A percentile compares a stretch with the other conserved stretches of the same genome.
phyloP scores from a whole-genome alignment of 2,329 filamentous ascomycete genomes.

The Fusarium drepaniforme region DNA sequence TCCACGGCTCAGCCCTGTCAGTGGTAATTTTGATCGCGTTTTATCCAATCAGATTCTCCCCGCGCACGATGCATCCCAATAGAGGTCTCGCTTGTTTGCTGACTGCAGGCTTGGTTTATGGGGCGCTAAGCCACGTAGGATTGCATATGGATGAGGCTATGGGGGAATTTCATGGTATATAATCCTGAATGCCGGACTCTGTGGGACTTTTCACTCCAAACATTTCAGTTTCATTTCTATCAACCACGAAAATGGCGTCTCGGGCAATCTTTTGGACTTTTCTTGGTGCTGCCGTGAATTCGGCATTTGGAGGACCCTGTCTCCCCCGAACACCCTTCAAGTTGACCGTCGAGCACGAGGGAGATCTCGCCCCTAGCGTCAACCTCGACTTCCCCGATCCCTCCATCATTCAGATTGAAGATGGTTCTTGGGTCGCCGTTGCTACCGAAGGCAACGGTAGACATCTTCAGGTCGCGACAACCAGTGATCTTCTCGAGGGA shows the following conservation, averaged over 20 bases:
- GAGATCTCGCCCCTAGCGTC: neutral
- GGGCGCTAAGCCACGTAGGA: neutral
- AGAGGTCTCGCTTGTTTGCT: neutral
- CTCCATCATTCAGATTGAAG: slow-evolving; percentile 7
- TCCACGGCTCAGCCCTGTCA: neutral
- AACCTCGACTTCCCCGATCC: slow-evolving; percentile 24
- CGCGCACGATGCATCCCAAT: neutral
- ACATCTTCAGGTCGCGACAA: slow-evolving; percentile 9
- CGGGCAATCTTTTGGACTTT: neutral
- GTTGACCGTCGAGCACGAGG: slow-evolving; percentile 10
- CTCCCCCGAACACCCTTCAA: slow-evolving; percentile 2
- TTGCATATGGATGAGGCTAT: neutral
- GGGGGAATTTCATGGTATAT: neutral
- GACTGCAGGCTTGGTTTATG: neutral
- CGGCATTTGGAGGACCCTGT: neutral
- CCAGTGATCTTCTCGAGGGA: neutral
- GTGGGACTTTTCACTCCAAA: neutral
- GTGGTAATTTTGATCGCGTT: neutral
- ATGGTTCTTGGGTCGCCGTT: slow-evolving; percentile 22
- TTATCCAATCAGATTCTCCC: neutral
- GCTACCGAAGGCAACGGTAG: slow-evolving; percentile 12
- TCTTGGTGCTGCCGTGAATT: neutral
- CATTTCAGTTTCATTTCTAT: neutral
- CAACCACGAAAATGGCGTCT: neutral
- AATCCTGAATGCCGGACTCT: neutral